These are phyloP conservation scores for Penicillium sp. DNA, from an alignment of 2,329 filamentous ascomycete species.

Conservation along the genomic window DNA sequence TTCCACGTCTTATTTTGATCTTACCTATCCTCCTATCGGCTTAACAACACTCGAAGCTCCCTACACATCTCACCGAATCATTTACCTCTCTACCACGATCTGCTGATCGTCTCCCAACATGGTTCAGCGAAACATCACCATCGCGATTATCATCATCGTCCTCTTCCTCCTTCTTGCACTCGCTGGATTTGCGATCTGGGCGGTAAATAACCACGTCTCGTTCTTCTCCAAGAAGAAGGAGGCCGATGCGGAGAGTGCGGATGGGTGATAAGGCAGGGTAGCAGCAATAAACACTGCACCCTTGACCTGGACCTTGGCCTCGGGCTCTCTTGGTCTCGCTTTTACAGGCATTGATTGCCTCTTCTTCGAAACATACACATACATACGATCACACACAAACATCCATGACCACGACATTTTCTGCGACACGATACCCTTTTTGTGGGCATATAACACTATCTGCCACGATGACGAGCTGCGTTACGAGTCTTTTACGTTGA, in stretches of 20 bases:
- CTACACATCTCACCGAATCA: background rate
- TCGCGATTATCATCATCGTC: constrained; percentile 52
- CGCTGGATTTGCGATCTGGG: constrained; percentile 41
- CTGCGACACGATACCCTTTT: constrained; percentile 11
- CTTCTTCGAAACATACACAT: background rate
- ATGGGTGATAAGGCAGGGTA: constrained; percentile 15
- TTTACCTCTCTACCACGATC: background rate
- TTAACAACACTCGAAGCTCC: background rate
- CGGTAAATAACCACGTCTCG: constrained; percentile 34
- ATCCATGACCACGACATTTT: constrained; percentile 6
- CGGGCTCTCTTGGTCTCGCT: background rate
- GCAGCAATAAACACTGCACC: background rate
- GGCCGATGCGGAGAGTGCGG: constrained; percentile 35
- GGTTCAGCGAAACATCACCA: constrained; percentile 49
- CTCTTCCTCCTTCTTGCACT: constrained; percentile 49
- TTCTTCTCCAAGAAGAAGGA: constrained; percentile 33
- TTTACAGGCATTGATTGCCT: background rate
- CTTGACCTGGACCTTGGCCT: background rate
- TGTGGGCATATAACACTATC: background rate
- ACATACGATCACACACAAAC: background rate
- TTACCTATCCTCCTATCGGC: background rate
- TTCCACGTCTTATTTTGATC: background rate
- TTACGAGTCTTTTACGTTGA: constrained; percentile 1
- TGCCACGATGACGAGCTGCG: constrained; percentile 3
- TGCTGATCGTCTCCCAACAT: constrained; percentile 29